phyloP scores from a whole-genome alignment of 1,139 yeast species.

The Zygosaccharomyces pseudobailii region DNA sequence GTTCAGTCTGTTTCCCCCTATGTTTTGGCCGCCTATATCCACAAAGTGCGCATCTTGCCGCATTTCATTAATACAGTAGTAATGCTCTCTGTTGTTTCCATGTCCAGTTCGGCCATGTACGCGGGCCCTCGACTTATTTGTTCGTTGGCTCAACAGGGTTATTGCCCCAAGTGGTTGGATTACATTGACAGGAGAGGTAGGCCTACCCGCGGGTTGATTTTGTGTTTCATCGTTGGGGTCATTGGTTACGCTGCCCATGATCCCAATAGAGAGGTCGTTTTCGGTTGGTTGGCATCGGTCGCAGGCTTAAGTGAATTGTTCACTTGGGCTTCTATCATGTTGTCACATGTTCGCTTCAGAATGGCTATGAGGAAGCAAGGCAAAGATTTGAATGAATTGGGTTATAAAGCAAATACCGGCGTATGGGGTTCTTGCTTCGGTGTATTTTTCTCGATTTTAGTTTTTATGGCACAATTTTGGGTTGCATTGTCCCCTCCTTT shows the following conservation, averaged over 20 bases:
- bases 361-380: slow-evolving; percentile 64
- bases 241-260: slow-evolving; percentile 73
- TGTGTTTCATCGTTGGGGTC: slow-evolving; percentile 70
- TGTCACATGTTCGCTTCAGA: slow-evolving; percentile 77
- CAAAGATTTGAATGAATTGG: slow-evolving; percentile 58
- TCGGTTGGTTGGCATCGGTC: slow-evolving; percentile 76
- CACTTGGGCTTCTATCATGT: slow-evolving; percentile 76
- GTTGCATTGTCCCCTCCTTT: slow-evolving; percentile 70
- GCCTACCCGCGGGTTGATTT: slow-evolving; percentile 52
- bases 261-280: slow-evolving; percentile 54
- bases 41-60: slow-evolving; percentile 64
- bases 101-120: slow-evolving; percentile 72
- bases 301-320: slow-evolving; percentile 80
- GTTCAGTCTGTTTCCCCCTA: slow-evolving; percentile 3
- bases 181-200: slow-evolving; percentile 58
- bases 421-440: slow-evolving; percentile 66
- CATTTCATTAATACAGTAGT: slow-evolving; percentile 73
- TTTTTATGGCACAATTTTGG: slow-evolving; percentile 79
- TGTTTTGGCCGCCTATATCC: slow-evolving; percentile 43
- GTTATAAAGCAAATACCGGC: slow-evolving; percentile 68
- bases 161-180: slow-evolving; percentile 56
- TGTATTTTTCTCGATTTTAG: slow-evolving; percentile 51
- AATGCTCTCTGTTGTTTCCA: slow-evolving; percentile 61
- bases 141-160: slow-evolving; percentile 76
- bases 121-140: slow-evolving; percentile 80